Base-by-base conservation (phyloP, 2,329 filamentous ascomycete species). In the Arthrobotrys iridis region DNA sequence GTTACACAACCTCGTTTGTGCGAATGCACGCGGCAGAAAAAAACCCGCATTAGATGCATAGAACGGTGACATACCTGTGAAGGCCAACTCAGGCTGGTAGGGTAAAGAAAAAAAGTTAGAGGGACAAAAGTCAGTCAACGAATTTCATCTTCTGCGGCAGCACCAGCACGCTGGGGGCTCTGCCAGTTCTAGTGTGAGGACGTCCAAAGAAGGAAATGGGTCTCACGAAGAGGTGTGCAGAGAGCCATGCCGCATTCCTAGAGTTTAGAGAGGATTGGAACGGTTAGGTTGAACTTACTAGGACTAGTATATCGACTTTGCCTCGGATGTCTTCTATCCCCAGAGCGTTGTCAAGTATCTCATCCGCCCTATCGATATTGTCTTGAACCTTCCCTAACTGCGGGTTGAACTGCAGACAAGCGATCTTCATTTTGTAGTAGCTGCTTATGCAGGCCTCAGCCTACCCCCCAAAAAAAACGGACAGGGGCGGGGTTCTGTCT, bases 221-320 rank as follows among this genome's bases (percentile, higher is more conserved):
- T 43, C 20, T 24, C 45, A 50, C 33, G 45, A 63, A n/a, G 46
- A 30, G 18, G 37, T 46, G 22, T 50, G 45, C 52, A 40, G 43
- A 30, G 43, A 60, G 46, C 68, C 50, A 76, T 70, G 71, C 57
- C 71, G 62, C 66, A 64, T 50, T 60, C 48, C 22, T 13, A 48
- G 28, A 15, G 52, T 22, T 28, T 48, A 50, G 24, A 52, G 35
- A 33, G 43, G 24, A 37, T 30, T 37, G 22, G 33, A 60, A 68
- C 73, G 26, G 79, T 83, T 78, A 82, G 91, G 90, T 90, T 68
- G 88, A 86, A 80, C 94, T 93, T 0, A 91, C 90, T 81, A 94
- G 83, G 80, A 94, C 92, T 0, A 92, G 91, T 0, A 94, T 83
- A 0, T 94, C 87, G 0, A 95, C 84, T 28, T 93, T 84, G 79